Conservation (phyloP, 768 basidiomycete species). For the Russula foetens region DNA sequence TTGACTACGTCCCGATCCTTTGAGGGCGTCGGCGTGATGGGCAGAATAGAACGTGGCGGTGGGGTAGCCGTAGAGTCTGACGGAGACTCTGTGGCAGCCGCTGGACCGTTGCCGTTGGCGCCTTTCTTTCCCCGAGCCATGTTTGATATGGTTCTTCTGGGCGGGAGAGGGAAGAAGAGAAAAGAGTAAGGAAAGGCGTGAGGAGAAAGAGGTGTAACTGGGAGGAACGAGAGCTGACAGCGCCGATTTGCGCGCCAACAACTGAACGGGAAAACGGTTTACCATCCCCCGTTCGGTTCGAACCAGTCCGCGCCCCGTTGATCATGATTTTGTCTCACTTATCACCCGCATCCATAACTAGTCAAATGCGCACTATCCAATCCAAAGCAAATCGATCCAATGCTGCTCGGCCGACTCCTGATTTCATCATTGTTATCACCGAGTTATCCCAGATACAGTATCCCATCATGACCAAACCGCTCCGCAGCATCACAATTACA, state of each 20-base stretch:
- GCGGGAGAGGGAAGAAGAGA: not conserved
- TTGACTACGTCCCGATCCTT: slow-evolving; percentile 33
- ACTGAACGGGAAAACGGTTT: too few relatives aligned
- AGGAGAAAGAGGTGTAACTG: not conserved
- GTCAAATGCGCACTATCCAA: too few relatives aligned
- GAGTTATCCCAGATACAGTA: too few relatives aligned
- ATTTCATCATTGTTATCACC: too few relatives aligned
- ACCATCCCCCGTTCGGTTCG: not conserved
- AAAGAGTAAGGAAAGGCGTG: not conserved
- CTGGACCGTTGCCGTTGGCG: slow-evolving; percentile 12
- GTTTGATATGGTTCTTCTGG: not conserved
- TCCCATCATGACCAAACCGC: too few relatives aligned
- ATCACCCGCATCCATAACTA: too few relatives aligned
- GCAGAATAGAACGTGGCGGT: slow-evolving; percentile 15
- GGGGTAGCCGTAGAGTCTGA: slow-evolving; percentile 9
- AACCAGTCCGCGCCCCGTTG: slow-evolving; percentile 11
- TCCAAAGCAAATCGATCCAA: too few relatives aligned
- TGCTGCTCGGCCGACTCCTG: too few relatives aligned
- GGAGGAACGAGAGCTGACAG: not conserved
- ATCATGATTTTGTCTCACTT: too few relatives aligned
- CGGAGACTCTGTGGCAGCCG: not conserved
- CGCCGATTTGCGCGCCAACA: too few relatives aligned
- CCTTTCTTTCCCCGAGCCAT: slow-evolving; percentile 19
- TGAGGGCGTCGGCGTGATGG: slow-evolving; percentile 19
- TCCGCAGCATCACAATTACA: too few relatives aligned